Evolutionary conservation across 495 filamentous ascomycete genomes (phyloP), one percentile per base, ranked within the genome.

Genomic region (Letharia lupina): DNA sequence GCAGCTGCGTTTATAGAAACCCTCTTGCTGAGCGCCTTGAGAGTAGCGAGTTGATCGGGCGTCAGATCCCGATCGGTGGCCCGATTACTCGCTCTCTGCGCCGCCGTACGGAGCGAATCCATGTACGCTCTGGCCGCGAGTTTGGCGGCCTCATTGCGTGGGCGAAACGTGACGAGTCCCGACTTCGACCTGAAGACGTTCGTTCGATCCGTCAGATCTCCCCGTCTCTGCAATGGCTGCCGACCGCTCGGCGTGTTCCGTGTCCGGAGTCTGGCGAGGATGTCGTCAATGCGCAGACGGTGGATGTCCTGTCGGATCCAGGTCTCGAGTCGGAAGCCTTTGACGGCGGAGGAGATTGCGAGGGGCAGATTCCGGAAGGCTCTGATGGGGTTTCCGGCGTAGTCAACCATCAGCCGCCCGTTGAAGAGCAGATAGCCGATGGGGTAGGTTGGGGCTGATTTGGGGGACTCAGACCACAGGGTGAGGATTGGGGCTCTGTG

Each of bases 301-400:
- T 33, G 10, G 8, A 54, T 31, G 5, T 60, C 58, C 40, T 39
- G 18, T 42, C 58, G 31, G 8, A 40, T 40, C 58, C 58, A 60
- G 18, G 33, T 31, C 28, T 60, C 58, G 18, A 60, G 35, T 1
- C 58, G 58, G 23, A 60, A 60, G 35, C 58, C 58, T 40, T 42
- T 39, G 35, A 60, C 58, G 8, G 58, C 58, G 11, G 58, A 60
- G 35, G 58, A 60, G 18, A 60, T 60, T 4, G 58, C n/a, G 2
- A 60, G 58, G 18, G 58, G 58, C 9, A 60, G 58, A 9, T 42
- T 23, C n/a, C 35, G 58, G 35, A 60, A 60, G 35, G 58, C 58
- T 40, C 58, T 8, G n/a, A 60, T 60, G 5, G 58, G 35, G 16
- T 12, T 60, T 20, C 58, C 58, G 35, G 35, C 40, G 18, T 42